Evolutionary conservation across 306 rosid species (phyloP).

Genomic region (Morella rubra): DNA sequence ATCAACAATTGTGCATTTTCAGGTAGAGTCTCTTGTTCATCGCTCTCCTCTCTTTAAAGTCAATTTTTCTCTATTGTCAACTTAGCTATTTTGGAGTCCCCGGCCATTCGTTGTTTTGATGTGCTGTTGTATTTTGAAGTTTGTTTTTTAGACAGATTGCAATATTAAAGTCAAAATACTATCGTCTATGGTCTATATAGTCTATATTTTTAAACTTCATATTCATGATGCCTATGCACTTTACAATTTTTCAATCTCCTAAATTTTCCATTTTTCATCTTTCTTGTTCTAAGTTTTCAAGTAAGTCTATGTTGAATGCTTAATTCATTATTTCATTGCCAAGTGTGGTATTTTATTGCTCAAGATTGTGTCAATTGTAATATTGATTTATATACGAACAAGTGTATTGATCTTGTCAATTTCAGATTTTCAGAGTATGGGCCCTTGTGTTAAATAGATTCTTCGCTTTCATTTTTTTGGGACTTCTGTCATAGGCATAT

Average conservation of each 20-base stretch:
- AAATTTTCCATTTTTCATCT: neutral
- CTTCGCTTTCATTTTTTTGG: slow-evolving; percentile 17
- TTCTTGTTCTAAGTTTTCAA: neutral
- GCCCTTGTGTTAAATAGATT: neutral
- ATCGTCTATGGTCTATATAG: neutral
- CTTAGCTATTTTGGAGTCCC: slow-evolving; percentile 1
- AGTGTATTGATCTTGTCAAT: neutral
- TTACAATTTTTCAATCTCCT: neutral
- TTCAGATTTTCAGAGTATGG: neutral
- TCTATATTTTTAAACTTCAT: neutral
- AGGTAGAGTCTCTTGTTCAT: slow-evolving; percentile 53
- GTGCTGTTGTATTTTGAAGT: neutral
- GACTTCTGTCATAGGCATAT: slow-evolving; percentile 20
- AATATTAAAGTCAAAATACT: neutral
- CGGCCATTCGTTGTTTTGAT: neutral
- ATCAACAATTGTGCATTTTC: slow-evolving; percentile 89
- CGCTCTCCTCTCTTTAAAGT: neutral
- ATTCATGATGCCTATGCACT: neutral
- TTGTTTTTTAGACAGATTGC: neutral
- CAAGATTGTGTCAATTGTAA: neutral
- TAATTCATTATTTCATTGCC: neutral
- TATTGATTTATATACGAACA: neutral
- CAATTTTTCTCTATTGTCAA: neutral
- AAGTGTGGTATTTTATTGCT: neutral
- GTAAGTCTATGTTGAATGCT: neutral